Evolutionary conservation across 208 protist genomes (phyloP), one percentile per base, ranked within the genome.

Genomic region (Tritrichomonas musculus): DNA sequence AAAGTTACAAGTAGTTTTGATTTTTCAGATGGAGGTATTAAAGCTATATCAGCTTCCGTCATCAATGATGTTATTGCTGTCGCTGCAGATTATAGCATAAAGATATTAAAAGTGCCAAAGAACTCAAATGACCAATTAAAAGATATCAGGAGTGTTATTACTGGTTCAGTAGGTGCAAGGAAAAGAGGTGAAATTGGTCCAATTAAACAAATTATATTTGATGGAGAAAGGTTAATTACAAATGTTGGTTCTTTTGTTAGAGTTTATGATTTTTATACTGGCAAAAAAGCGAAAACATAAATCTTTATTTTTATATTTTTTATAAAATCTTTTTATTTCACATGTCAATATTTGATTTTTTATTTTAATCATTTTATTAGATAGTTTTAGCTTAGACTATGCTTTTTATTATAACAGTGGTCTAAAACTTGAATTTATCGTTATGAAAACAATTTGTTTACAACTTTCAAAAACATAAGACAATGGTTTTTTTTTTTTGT

Each of bases 241-340:
- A 88, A 88, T 17, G 57, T 88, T 41, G 47, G 47, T 20, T 14
- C 25, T 25, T 88, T 88, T 57, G 77, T 88, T 25, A 53, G 77
- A 53, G 77, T 88, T 39, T 88, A 88, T 88, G 77, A 88, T 39
- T 88, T 88, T 17, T 88, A 88, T 30, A 88, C 41, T 39, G 77
- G 77, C 22, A 88, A 88, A 47, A 44, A n/a, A 50, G 13, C 41
- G 3, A 20, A 82, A 47, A 82, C n/a, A 50, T n/a, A 20, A 72
- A 8, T n/a, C 64, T n/a, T 33, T 72, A n/a, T n/a, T n/a, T 33
- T 11, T n/a, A 33, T 33, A n/a, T 20, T n/a, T 33, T 33, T 33
- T 72, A 72, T 72, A 8, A 25, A 25, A 25, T 25, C 20, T 64
- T 64, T 64, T 64, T 64, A 25, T 64, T 64, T 64, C 20, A 64